Evolutionary conservation across 2,329 filamentous ascomycete genomes (phyloP).

Genomic region (Exophiala spinifera): DNA sequence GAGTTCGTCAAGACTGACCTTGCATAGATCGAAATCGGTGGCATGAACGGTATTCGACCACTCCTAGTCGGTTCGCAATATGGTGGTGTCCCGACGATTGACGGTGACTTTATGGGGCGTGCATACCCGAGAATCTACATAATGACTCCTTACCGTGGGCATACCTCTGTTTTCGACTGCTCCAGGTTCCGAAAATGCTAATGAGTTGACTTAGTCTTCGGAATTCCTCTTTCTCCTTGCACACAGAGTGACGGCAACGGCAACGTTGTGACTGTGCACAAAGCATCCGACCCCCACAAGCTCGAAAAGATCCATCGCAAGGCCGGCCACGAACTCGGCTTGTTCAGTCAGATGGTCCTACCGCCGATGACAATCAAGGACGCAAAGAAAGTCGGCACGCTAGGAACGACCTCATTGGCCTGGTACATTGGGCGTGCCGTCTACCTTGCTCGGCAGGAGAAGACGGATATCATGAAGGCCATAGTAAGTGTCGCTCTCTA

Average conservation of each 20-base stretch:
- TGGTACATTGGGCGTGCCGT: slow-evolving; percentile 34
- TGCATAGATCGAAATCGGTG: slow-evolving; percentile 46
- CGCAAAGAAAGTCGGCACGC: slow-evolving; percentile 36
- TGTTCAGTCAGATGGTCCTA: slow-evolving; percentile 39
- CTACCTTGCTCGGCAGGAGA: slow-evolving; percentile 28
- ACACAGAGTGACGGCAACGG: slow-evolving; percentile 41
- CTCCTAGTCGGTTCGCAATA: slow-evolving; percentile 48
- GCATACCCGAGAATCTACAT: slow-evolving; percentile 9
- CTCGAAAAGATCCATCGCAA: slow-evolving; percentile 33
- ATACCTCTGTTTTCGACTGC: not conserved
- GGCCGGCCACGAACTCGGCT: slow-evolving; percentile 18
- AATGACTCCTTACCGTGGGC: slow-evolving; percentile 1
- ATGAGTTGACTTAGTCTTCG: slow-evolving; percentile 4
- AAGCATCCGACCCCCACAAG: slow-evolving; percentile 39
- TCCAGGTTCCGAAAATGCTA: too few relatives aligned
- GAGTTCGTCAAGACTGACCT: slow-evolving; percentile 15
- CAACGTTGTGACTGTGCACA: slow-evolving; percentile 39
- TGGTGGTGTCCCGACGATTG: slow-evolving; percentile 38
- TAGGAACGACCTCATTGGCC: slow-evolving; percentile 35
- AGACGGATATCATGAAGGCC: slow-evolving; percentile 39
- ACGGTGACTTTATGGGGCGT: slow-evolving; percentile 45
- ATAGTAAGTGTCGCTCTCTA: slow-evolving; percentile 35
- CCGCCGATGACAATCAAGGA: slow-evolving; percentile 39
- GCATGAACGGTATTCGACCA: slow-evolving; percentile 61
- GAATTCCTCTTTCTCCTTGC: slow-evolving; percentile 6